These are phyloP conservation scores for Dictyostelium brefeldianum DNA, from an alignment of 78 protist genomes.

Conservation along the genomic window DNA sequence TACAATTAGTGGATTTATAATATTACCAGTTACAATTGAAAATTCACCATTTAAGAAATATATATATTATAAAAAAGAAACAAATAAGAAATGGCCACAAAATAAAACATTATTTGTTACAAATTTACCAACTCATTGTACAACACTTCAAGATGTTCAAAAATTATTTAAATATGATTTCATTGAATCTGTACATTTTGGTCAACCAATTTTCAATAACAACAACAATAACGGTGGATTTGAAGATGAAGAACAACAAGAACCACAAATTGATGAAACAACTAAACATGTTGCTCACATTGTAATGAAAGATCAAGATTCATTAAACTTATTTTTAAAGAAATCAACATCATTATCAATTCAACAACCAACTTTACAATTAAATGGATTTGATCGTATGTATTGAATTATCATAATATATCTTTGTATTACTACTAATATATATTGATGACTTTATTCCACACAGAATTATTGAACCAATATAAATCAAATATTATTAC, in stretches of 20 bases:
- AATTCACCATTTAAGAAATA: constrained; percentile 22
- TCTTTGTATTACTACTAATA: no score
- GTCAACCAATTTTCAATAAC: neutral
- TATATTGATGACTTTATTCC: no score
- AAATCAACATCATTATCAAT: neutral
- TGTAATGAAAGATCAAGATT: constrained; percentile 39
- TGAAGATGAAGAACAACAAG: neutral
- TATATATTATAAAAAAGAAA: constrained; percentile 64
- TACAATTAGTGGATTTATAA: constrained; percentile 60
- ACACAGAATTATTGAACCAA: constrained; percentile 34
- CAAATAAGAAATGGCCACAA: constrained; percentile 68
- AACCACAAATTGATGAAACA: neutral
- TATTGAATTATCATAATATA: no score
- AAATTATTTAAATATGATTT: constrained; percentile 46
- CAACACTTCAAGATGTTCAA: neutral
- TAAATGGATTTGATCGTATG: constrained; percentile 55
- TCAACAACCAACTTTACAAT: constrained; percentile 20
- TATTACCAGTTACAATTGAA: constrained; percentile 41
- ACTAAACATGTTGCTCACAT: constrained; percentile 36
- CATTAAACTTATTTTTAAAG: constrained; percentile 34
- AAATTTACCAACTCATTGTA: constrained; percentile 50
- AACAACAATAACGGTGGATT: neutral
- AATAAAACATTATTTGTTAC: constrained; percentile 44
- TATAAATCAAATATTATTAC: constrained; percentile 21
- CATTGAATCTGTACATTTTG: constrained; percentile 35